A percentile compares a stretch with the other conserved stretches of the same genome.
phyloP scores from a whole-genome alignment of 495 filamentous ascomycete species.

The Recurvomyces mirabilis region DNA sequence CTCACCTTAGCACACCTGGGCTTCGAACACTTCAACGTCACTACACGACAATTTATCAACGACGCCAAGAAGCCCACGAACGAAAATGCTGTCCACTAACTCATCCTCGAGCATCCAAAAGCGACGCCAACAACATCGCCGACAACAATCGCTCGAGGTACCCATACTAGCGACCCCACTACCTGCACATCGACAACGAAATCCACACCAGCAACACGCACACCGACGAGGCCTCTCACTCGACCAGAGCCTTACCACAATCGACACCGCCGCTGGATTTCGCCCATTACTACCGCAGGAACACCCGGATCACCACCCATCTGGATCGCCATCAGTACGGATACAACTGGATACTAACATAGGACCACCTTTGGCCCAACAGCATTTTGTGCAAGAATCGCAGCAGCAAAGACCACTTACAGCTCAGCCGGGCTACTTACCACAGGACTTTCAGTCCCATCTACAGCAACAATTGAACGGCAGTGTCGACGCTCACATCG shows the following conservation, averaged over 20 bases:
- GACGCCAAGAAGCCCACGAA: background rate
- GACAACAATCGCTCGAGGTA: constrained; percentile 65
- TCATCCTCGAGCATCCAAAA: constrained; percentile 52
- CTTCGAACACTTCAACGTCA: no score
- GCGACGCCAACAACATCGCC: constrained; percentile 66
- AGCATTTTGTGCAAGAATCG: constrained; percentile 58
- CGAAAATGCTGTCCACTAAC: constrained; percentile 68
- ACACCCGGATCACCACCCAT: constrained; percentile 13
- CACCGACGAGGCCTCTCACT: constrained; percentile 74
- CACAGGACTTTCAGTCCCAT: constrained; percentile 30
- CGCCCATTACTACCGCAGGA: constrained; percentile 31
- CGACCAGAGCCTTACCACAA: constrained; percentile 47
- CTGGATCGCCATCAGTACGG: constrained; percentile 26
- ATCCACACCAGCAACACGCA: constrained; percentile 40
- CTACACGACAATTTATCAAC: no score
- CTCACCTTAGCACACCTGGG: no score
- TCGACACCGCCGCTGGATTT: constrained; percentile 11
- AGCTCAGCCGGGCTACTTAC: constrained; percentile 49
- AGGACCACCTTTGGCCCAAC: constrained; percentile 43
- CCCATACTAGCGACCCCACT: constrained; percentile 20
- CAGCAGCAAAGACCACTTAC: constrained; percentile 47
- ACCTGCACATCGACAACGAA: constrained; percentile 49
- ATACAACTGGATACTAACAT: constrained; percentile 55
- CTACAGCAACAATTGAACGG: constrained; percentile 24
- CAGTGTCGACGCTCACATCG: constrained; percentile 10